Conservation (phyloP, 1,139 yeast species). For the Yamadazyma aaseri region DNA sequence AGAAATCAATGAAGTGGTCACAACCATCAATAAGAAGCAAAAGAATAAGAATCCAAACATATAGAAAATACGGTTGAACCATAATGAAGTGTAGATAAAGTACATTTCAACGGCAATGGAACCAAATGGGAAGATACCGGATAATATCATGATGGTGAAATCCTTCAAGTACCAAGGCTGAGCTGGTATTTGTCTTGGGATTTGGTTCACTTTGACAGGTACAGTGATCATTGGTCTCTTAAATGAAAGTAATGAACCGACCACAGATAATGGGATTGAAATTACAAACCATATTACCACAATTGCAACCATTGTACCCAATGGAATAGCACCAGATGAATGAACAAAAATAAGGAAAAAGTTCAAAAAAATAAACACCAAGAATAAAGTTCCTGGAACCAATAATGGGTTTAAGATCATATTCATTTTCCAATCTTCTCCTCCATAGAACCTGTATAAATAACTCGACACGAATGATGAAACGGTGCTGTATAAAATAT, state of each 20-base stretch:
- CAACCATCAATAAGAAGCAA: slow-evolving; percentile 76
- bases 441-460: slow-evolving; percentile 85
- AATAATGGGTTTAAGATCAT: slow-evolving; percentile 77
- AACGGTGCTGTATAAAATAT: slow-evolving; percentile 72
- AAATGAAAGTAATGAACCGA: slow-evolving; percentile 77
- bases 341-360: slow-evolving; percentile 74
- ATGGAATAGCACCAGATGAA: slow-evolving; percentile 94
- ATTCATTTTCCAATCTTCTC: slow-evolving; percentile 87
- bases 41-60: slow-evolving; percentile 97
- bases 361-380: slow-evolving; percentile 66
- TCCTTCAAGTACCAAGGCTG: slow-evolving; percentile 85
- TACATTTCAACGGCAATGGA: slow-evolving; percentile 93
- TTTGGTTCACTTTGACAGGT: slow-evolving; percentile 90
- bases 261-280: slow-evolving; percentile 79
- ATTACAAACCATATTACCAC: slow-evolving; percentile 81
- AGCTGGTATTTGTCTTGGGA: slow-evolving; percentile 91
- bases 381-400: slow-evolving; percentile 78
- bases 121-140: slow-evolving; percentile 94
- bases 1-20: slow-evolving; percentile 81
- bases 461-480: slow-evolving; percentile 88
- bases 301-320: slow-evolving; percentile 84
- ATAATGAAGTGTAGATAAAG: slow-evolving; percentile 80
- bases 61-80: slow-evolving; percentile 93
- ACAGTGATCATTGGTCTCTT: slow-evolving; percentile 57
- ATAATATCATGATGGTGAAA: slow-evolving; percentile 64